Conservation (phyloP, 2,329 filamentous ascomycete genomes). For the Xylaria sp. region DNA sequence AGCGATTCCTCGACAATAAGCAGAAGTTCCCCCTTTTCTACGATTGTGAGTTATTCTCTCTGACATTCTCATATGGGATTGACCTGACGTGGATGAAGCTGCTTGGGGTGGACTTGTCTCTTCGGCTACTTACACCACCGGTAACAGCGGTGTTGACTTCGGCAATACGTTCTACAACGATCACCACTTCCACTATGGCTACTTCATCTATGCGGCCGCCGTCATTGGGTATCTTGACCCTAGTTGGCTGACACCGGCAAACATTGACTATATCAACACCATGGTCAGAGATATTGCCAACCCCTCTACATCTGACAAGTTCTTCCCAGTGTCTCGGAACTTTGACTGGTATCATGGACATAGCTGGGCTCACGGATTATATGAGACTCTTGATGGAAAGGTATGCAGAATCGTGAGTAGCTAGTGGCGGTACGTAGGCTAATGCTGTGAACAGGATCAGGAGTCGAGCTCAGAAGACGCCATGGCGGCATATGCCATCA, state of each 20-base stretch:
- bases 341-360: constrained; percentile 97
- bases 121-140: constrained; percentile 63
- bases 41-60: constrained; percentile 44
- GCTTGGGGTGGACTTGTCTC: constrained; percentile 80
- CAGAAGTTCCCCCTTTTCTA: constrained; percentile 63
- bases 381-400: constrained; percentile 67
- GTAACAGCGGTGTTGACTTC: constrained; percentile 70
- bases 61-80: background rate
- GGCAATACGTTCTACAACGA: constrained; percentile 84
- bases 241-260: constrained; percentile 60
- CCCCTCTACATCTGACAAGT: constrained; percentile 61
- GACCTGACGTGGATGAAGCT: constrained; percentile 33
- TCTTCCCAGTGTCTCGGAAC: constrained; percentile 74
- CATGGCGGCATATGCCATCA: constrained; percentile 80
- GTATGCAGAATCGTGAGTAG: constrained; percentile 28
- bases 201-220: constrained; percentile 82
- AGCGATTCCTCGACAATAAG: constrained; percentile 59
- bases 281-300: constrained; percentile 81
- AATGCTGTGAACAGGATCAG: constrained; percentile 46
- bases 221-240: constrained; percentile 76
- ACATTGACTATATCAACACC: constrained; percentile 75
- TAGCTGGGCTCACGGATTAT: constrained; percentile 82
- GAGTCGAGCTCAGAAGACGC: constrained; percentile 89
- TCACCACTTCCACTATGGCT: constrained; percentile 74
- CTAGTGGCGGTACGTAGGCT: background rate